Conservation (phyloP, 441 rosid species). For the Jatropha multifida region DNA sequence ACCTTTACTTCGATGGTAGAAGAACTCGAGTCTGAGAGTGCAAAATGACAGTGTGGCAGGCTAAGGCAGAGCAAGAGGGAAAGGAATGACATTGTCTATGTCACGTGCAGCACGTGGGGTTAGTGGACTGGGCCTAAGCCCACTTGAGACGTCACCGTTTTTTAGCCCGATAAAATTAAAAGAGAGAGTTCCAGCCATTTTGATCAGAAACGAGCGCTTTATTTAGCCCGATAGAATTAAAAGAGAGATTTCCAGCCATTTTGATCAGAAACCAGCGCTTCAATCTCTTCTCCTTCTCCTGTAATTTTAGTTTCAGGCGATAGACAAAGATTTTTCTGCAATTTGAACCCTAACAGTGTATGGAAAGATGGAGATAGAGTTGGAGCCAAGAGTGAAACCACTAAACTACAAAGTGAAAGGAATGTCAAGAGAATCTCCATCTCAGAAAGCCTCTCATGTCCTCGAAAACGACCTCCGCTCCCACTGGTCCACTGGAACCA, state of each 20-base stretch:
- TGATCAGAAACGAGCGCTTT: not conserved
- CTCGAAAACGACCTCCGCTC: constrained; percentile 84
- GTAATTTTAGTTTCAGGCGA: not conserved
- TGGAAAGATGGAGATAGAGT: constrained; percentile 53
- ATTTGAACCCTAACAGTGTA: not conserved
- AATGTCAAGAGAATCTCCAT: constrained; percentile 71
- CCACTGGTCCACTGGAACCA: constrained; percentile 88
- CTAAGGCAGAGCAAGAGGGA: not conserved
- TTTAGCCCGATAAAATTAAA: not conserved
- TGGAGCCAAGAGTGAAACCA: constrained; percentile 73
- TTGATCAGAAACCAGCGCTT: not conserved
- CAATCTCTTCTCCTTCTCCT: not conserved
- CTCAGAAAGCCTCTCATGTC: constrained; percentile 70
- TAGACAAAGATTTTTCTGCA: not conserved
- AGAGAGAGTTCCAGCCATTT: not conserved
- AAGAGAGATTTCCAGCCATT: not conserved
- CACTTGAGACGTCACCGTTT: not conserved
- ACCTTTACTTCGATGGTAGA: not conserved
- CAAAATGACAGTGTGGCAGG: not conserved
- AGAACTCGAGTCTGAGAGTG: not conserved
- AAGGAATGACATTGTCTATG: not conserved
- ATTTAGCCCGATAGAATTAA: not conserved
- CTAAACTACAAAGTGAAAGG: constrained; percentile 76
- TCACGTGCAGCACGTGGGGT: not conserved
- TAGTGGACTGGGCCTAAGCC: constrained; percentile 13